Evolutionary conservation across 257 asterid genomes (phyloP).

Genomic region (Eucommia ulmoides): DNA sequence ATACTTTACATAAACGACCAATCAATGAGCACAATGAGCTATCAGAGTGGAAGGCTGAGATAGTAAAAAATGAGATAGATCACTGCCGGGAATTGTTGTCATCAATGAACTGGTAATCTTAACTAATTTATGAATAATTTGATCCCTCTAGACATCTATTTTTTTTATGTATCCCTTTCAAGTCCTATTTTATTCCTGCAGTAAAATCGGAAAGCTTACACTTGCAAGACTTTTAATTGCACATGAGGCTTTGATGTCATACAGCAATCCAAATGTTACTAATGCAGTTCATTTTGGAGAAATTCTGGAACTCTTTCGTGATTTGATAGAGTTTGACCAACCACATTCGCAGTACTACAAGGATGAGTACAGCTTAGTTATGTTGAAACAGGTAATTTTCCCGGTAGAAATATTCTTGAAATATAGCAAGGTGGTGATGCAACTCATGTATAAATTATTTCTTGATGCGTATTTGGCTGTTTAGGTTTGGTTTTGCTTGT

Average conservation of each 20-base stretch:
- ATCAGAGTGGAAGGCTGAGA: conserved; percentile 35
- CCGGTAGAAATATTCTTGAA: neutral
- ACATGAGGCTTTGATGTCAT: conserved; percentile 36
- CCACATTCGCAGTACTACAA: conserved; percentile 60
- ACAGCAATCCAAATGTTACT: conserved; percentile 20
- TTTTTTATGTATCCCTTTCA: conserved; percentile 9
- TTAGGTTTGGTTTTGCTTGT: neutral
- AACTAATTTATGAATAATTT: conserved; percentile 8
- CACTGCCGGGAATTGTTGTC: conserved; percentile 66
- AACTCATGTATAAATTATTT: neutral
- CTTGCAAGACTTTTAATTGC: conserved; percentile 89
- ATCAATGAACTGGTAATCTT: conserved; percentile 53
- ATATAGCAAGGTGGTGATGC: neutral
- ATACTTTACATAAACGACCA: conserved; percentile 28
- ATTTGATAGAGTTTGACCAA: conserved; percentile 68
- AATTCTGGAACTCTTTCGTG: conserved; percentile 57
- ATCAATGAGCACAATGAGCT: conserved; percentile 22
- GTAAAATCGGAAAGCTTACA: conserved; percentile 94
- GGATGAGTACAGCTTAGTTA: conserved; percentile 61
- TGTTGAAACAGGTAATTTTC: conserved; percentile 58
- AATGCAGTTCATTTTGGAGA: conserved; percentile 39
- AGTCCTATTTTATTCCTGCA: conserved; percentile 18
- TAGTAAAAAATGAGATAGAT: conserved; percentile 51
- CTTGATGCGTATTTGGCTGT: neutral
- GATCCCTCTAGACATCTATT: conserved; percentile 4